Percentiles rank a stretch among this genome's conserved stretches.
phyloP scores from a whole-genome alignment of 306 rosid genomes.

The Arachis stenosperma region DNA sequence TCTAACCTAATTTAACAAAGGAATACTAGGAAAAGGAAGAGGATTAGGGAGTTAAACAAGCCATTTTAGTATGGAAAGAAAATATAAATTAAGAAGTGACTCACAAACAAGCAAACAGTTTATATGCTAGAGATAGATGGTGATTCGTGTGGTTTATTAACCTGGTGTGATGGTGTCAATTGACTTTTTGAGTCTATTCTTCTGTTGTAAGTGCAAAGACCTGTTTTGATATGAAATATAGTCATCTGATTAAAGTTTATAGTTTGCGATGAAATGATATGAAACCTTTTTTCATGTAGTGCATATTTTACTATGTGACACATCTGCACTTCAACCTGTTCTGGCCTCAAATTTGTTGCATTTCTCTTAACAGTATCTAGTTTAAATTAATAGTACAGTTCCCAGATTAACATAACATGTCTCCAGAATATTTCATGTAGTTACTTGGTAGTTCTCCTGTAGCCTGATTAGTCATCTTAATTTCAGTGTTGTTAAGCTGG shows the following conservation, averaged over 20 bases:
- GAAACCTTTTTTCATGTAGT: background rate
- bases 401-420: slow-evolving; percentile 17
- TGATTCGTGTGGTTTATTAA: background rate
- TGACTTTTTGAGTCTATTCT: background rate
- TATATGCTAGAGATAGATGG: background rate
- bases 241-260: background rate
- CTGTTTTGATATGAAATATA: background rate
- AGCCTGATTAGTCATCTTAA: slow-evolving; percentile 1
- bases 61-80: background rate
- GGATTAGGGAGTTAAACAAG: background rate
- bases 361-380: background rate
- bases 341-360: background rate
- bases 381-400: background rate
- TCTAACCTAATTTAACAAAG: background rate
- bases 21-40: background rate
- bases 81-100: background rate
- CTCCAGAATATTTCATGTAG: background rate
- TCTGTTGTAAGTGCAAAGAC: background rate
- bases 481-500: slow-evolving; percentile 7
- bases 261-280: background rate
- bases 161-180: background rate
- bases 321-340: background rate
- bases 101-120: background rate
- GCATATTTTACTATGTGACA: background rate
- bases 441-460: slow-evolving; percentile 7